A percentile compares a stretch with the other conserved stretches of the same genome.
Evolutionary conservation across 331 rosid species (phyloP).

Genomic region (Dryas integrifolia): DNA sequence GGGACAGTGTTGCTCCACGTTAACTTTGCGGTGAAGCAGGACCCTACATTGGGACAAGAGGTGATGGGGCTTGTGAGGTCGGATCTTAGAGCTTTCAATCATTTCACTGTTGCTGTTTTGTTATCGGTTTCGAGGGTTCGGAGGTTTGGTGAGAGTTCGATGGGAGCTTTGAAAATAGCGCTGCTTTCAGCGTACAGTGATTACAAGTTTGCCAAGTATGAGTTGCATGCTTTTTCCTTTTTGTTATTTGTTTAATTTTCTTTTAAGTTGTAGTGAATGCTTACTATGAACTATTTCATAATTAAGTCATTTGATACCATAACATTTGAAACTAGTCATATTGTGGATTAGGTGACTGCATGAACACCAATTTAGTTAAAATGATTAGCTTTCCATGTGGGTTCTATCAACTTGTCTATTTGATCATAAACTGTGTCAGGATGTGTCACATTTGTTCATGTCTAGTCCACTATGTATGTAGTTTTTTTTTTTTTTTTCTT

Average conservation of each 20-base stretch:
- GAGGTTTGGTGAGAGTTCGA: constrained; percentile 33
- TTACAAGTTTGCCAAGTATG: constrained; percentile 38
- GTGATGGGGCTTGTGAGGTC: constrained; percentile 36
- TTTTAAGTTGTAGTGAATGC: not conserved
- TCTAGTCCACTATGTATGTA: not conserved
- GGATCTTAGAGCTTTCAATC: constrained; percentile 40
- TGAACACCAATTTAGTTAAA: not conserved
- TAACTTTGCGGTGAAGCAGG: constrained; percentile 45
- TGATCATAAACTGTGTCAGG: not conserved
- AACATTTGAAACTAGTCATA: not conserved
- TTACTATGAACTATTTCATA: not conserved
- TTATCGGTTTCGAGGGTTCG: constrained; percentile 37
- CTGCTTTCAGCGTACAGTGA: constrained; percentile 28
- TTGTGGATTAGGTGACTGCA: not conserved
- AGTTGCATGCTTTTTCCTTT: not conserved
- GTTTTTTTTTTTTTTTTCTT: not conserved
- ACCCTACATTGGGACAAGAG: constrained; percentile 38
- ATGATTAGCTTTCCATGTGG: not conserved
- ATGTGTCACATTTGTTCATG: not conserved
- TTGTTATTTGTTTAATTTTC: not conserved
- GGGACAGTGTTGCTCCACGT: constrained; percentile 44
- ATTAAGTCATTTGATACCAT: not conserved
- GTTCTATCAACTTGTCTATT: not conserved
- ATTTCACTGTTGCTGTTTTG: constrained; percentile 38
- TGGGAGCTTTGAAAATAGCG: constrained; percentile 28